phyloP scores from a whole-genome alignment of 345 rosid species.

The Moringa oleifera region DNA sequence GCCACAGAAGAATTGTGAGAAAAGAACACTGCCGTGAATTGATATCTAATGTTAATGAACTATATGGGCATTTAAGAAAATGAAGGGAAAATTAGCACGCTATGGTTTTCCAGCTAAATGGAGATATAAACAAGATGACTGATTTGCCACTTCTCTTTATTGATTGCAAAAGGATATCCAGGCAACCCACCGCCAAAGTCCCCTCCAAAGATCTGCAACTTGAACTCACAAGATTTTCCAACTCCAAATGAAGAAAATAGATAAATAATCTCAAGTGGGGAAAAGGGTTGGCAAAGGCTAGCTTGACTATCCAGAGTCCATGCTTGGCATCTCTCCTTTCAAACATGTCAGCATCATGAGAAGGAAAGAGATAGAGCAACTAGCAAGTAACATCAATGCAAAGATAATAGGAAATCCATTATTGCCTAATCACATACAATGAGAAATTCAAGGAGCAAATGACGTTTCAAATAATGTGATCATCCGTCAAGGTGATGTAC shows the following conservation, averaged over 20 bases:
- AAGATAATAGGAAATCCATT: too few relatives aligned
- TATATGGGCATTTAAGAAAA: not conserved
- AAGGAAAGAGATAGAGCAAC: not conserved
- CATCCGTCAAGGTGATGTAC: too few relatives aligned
- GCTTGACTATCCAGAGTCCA: not conserved
- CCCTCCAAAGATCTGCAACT: too few relatives aligned
- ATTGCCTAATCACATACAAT: not conserved
- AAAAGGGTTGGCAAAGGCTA: not conserved
- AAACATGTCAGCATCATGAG: not conserved
- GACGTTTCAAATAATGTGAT: too few relatives aligned
- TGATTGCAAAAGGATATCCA: not conserved
- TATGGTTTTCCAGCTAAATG: not conserved
- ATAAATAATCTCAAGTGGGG: not conserved
- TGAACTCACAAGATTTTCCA: not conserved
- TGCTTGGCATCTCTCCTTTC: not conserved
- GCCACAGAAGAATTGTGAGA: too few relatives aligned
- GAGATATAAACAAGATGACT: too few relatives aligned
- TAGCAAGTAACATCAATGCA: not conserved
- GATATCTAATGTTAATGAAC: not conserved
- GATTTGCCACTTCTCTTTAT: too few relatives aligned
- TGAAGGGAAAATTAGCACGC: too few relatives aligned
- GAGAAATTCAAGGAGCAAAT: not conserved
- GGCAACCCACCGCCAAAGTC: not conserved
- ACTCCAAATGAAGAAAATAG: too few relatives aligned
- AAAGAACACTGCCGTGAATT: too few relatives aligned